Evolutionary conservation across 2,329 filamentous ascomycete species (phyloP).

Genomic region (Aspergillus spinulosporus): DNA sequence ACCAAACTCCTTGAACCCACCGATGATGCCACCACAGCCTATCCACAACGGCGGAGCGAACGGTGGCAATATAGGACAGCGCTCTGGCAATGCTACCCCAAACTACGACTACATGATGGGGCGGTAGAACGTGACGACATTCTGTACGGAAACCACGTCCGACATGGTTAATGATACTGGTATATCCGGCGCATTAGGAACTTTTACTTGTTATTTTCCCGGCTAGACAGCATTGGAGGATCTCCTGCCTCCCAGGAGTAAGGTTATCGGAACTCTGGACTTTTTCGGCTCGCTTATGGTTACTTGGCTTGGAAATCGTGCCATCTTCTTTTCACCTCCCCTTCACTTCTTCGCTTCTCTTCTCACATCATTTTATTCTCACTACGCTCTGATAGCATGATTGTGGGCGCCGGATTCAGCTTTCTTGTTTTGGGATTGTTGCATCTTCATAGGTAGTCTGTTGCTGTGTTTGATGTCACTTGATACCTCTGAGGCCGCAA

Average conservation of each 20-base stretch:
- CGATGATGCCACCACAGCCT: slow-evolving; percentile 32
- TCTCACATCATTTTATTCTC: slow-evolving; percentile 22
- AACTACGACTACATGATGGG: slow-evolving; percentile 53
- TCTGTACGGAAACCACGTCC: slow-evolving; percentile 39
- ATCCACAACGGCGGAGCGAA: slow-evolving; percentile 31
- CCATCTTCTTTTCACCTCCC: slow-evolving; percentile 22
- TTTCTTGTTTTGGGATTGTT: slow-evolving; percentile 12
- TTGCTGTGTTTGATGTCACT: slow-evolving; percentile 26
- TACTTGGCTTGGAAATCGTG: slow-evolving; percentile 20
- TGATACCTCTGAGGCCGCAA: slow-evolving; percentile 20
- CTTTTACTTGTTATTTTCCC: slow-evolving; percentile 34
- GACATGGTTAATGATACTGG: slow-evolving; percentile 45
- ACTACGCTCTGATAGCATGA: slow-evolving; percentile 33
- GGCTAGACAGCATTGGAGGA: slow-evolving; percentile 46
- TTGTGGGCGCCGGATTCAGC: slow-evolving; percentile 32
- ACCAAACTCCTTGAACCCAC: slow-evolving; percentile 33
- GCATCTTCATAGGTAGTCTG: slow-evolving; percentile 21
- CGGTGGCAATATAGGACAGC: slow-evolving; percentile 31
- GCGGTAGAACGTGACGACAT: slow-evolving; percentile 36
- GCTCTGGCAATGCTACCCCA: slow-evolving; percentile 38
- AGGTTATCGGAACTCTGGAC: slow-evolving; percentile 34
- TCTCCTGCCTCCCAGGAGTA: slow-evolving; percentile 39
- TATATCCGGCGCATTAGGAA: slow-evolving; percentile 43
- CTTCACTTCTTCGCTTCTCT: slow-evolving; percentile 20
- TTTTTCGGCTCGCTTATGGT: slow-evolving; percentile 31